Base-by-base conservation (phyloP, 78 protist genomes). In the Dictyostelium discoideum region DNA sequence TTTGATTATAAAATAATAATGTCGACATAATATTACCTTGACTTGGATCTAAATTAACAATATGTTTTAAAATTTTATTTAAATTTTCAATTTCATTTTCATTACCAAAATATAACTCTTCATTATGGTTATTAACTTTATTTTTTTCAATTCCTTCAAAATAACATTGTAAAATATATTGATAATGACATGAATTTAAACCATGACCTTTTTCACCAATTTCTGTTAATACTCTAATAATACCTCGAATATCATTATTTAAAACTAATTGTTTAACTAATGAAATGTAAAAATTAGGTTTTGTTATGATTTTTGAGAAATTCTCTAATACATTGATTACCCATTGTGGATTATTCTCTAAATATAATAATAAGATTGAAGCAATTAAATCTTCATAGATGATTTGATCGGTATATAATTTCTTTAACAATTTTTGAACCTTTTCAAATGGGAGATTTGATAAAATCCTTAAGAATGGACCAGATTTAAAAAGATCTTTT, bases 1-100 rank as follows among this genome's bases (percentile, higher is more conserved):
- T 60, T 60, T 84, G 87, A 63, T 13, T 63, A 46, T 60, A 84
- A 60, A 42, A 84, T 24, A 84, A 60, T 16, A 84, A 29, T 24
- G 54, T 37, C 39, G 87, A 84, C 46, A 84, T 50, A 18, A 84
- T 50, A 18, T 63, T 37, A 9, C 40, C 22, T 16, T 32, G 50
- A 18, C 4, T 20, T 13, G 87, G 0, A 37, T 32, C 29, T 6
- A 83, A 39, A 10, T 5, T 60, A 7, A 48, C 24, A 1, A 63
- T 37, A 39, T 60, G 73, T 9, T 50, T 11, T 20, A 84, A 18
- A 29, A 84, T 22, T 22, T 60, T 24, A 69, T 24, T n/a, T 69
- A 69, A 69, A 60, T 20, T 60, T 20, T 16, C 0, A 16, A 60
- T 6, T 20, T 60, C 69, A 5, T 60, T 60, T 20, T 60, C 26